Base-by-base conservation (phyloP, 768 basidiomycete species). In the Daedaleopsis sinensis region DNA sequence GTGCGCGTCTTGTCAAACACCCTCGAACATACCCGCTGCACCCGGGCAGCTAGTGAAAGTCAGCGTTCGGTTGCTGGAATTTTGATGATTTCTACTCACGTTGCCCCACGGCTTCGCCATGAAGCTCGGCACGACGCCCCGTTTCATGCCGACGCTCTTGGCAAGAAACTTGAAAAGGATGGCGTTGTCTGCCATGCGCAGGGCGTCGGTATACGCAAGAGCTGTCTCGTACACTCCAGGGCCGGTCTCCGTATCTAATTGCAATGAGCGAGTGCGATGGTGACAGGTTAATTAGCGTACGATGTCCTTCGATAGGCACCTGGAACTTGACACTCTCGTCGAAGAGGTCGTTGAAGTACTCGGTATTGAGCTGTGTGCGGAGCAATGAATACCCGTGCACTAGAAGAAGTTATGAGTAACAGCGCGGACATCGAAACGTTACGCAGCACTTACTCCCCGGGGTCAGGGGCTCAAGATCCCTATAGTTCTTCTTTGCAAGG, bases 31-130 rank as follows among this genome's bases (percentile, higher is more conserved):
- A 93, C 94, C 96, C 97, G 65, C 94, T 95, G 72, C 94, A 96
- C 3, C 97, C 97, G 38, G 97, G 96, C 65, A 98, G 84, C 91
- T 97, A 67, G 43, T 8, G 12, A 23, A 9, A 52, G 32, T n/a
- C 9, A 42, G 12, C 46, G n/a, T 32, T 15, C 39, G 42, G 43
- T 15, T 37, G n/a, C 16, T 5, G 6, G 12, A 48, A 7, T 3
- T 32, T 32, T 21, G 15, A 24, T 6, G 24, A 11, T 24, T 2
- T 51, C 58, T 9, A 78, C 89, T 70, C 70, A 95, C 94, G 69
- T 93, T 88, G 36, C 88, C 89, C 91, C 93, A 97, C 24, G 96
- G 96, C 69, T 98, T 98, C 0, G 96, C 95, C 96, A 98, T 98
- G 76, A 99, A 99, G 61, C 93, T 96, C 1, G 97, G 96, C 42